Percentiles rank a stretch among this genome's conserved stretches.
These are phyloP conservation scores for Annulohypoxylon nitens DNA, from an alignment of 495 filamentous ascomycete genomes.

Conservation along the genomic window DNA sequence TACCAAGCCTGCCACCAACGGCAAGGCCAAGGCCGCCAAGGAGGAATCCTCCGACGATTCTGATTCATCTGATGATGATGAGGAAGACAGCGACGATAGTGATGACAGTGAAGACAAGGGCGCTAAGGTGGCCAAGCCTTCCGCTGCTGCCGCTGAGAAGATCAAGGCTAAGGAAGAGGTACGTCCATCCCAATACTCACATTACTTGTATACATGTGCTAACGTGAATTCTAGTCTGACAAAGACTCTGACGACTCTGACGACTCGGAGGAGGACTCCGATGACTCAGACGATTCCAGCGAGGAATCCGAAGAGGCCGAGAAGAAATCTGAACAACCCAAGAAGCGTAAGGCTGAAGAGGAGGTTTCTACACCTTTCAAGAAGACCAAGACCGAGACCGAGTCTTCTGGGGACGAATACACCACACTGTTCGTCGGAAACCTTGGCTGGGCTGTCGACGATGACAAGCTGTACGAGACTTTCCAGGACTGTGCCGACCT, in stretches of 20 bases:
- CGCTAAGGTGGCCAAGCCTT: slow-evolving; percentile 42
- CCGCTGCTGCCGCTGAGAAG: slow-evolving; percentile 58
- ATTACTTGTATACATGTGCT: slow-evolving; percentile 3
- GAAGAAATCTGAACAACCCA: slow-evolving; percentile 71
- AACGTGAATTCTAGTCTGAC: slow-evolving; percentile 41
- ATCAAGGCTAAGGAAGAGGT: slow-evolving; percentile 62
- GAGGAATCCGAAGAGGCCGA: slow-evolving; percentile 59
- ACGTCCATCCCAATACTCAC: slow-evolving; percentile 22
- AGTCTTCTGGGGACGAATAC: slow-evolving; percentile 64
- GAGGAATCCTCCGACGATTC: slow-evolving; percentile 47
- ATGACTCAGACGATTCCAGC: slow-evolving; percentile 55
- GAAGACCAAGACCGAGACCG: slow-evolving; percentile 85
- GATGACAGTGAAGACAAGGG: slow-evolving; percentile 15
- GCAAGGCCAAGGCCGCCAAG: slow-evolving; percentile 40
- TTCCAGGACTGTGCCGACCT: slow-evolving; percentile 88
- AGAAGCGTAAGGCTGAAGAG: slow-evolving; percentile 93
- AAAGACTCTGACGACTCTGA: slow-evolving; percentile 41
- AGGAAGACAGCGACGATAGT: slow-evolving; percentile 43
- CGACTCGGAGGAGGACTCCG: slow-evolving; percentile 59
- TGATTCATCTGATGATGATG: slow-evolving; percentile 54
- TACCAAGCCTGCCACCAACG: slow-evolving; percentile 33
- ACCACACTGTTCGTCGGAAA: slow-evolving; percentile 89
- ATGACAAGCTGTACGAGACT: slow-evolving; percentile 87
- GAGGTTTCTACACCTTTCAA: slow-evolving; percentile 72
- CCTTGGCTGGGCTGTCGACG: slow-evolving; percentile 94